phyloP scores from a whole-genome alignment of 441 rosid species.

The Omphalea diandra region DNA sequence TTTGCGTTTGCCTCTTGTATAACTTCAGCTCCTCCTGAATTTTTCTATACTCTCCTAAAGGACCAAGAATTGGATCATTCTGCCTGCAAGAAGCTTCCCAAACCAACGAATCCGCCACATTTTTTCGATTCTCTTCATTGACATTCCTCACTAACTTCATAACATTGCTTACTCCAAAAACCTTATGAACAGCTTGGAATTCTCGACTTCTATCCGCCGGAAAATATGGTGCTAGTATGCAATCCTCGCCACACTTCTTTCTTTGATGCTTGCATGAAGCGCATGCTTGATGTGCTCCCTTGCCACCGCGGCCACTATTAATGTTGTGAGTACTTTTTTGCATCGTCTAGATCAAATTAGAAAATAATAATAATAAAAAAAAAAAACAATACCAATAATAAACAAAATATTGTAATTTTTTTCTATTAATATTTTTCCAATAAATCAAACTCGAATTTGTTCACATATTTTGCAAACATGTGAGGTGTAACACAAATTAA shows the following conservation, averaged over 20 bases:
- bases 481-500: not conserved
- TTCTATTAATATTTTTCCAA: too few species aligned
- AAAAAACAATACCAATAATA: not conserved
- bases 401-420: not conserved
- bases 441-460: too few species aligned
- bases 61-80: conserved; percentile 48
- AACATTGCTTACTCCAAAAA: conserved; percentile 83
- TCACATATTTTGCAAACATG: too few species aligned
- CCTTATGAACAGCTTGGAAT: conserved; percentile 78
- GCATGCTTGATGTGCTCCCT: conserved; percentile 56
- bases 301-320: not conserved
- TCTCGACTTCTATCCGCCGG: conserved; percentile 67
- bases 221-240: conserved; percentile 85
- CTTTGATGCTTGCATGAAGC: conserved; percentile 97
- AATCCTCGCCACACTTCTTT: conserved; percentile 76
- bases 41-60: conserved; percentile 54
- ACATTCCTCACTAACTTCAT: conserved; percentile 63
- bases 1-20: conserved; percentile 29
- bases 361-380: not conserved
- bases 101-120: conserved; percentile 61
- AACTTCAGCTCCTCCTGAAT: conserved; percentile 58
- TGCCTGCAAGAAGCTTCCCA: conserved; percentile 69
- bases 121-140: conserved; percentile 48
- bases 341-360: conserved; percentile 25
- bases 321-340: conserved; percentile 17